Evolutionary conservation across 163 green algal species (phyloP).

Genomic region (Scenedesmus sp.): DNA sequence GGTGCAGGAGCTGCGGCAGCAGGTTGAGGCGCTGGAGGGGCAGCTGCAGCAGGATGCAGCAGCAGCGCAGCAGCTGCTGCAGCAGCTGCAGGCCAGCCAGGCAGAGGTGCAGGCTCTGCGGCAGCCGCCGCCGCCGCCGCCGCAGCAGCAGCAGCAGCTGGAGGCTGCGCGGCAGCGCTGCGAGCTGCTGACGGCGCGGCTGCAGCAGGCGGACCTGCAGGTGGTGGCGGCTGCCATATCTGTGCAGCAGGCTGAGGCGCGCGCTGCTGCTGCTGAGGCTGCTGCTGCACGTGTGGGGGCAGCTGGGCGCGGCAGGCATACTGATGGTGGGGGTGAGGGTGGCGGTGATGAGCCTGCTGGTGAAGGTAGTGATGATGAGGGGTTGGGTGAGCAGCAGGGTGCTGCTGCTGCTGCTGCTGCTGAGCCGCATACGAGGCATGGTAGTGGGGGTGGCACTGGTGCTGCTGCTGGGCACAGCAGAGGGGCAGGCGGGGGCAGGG

Average conservation of each 20-base stretch:
- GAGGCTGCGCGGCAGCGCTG: not conserved
- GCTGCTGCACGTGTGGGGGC: not conserved
- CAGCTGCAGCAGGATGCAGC: not conserved
- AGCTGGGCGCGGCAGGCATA: not conserved
- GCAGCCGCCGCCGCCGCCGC: not conserved
- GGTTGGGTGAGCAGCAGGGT: not conserved
- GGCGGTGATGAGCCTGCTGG: not conserved
- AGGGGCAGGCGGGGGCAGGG: not conserved
- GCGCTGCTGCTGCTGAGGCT: conserved; percentile 16
- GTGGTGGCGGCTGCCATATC: not conserved
- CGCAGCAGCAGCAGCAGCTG: not conserved
- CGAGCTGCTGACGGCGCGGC: not conserved
- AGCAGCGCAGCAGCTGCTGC: conserved; percentile 1
- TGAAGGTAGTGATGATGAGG: not conserved
- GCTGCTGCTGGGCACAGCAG: not conserved
- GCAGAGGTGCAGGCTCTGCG: not conserved
- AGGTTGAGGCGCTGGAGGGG: not conserved
- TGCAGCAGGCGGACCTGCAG: conserved; percentile 9
- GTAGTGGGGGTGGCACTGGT: not conserved
- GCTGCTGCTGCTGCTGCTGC: not conserved
- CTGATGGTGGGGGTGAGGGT: not conserved
- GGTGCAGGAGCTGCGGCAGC: not conserved
- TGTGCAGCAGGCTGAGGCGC: not conserved
- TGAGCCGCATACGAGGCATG: not conserved
- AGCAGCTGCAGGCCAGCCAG: not conserved